Conservation (phyloP, 2,329 filamentous ascomycete species). For the Pseudocercospora eumusae region DNA sequence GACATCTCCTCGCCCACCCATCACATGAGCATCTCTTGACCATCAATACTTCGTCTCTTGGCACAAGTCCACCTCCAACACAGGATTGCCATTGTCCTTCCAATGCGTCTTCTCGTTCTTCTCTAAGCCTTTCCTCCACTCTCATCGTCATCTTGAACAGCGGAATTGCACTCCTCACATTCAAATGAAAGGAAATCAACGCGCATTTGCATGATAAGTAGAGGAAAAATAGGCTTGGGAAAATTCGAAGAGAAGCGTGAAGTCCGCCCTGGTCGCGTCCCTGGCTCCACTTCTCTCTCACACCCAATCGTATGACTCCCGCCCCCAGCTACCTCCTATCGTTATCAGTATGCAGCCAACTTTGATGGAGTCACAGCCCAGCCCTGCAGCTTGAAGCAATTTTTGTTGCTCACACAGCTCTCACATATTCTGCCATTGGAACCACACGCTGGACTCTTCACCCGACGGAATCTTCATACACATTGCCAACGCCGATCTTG, state of each 20-base stretch:
- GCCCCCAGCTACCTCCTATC: not conserved
- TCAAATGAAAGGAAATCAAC: not conserved
- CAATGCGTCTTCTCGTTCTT: too few species aligned
- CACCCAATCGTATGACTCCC: not conserved
- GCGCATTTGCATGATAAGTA: not conserved
- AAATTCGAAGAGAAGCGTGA: not conserved
- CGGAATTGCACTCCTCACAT: not conserved
- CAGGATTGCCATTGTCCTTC: not conserved
- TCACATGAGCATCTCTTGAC: not conserved
- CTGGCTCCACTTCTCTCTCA: not conserved
- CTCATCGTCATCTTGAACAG: not conserved
- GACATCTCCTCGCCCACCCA: not conserved
- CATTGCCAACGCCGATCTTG: conserved; percentile 7
- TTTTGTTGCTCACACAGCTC: not conserved
- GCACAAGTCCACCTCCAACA: not conserved
- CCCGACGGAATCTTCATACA: conserved; percentile 6
- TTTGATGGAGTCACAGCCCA: conserved; percentile 1
- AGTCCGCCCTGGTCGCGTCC: not conserved
- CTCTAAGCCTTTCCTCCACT: not conserved
- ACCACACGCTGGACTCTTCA: conserved; percentile 1
- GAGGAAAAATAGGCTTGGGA: not conserved
- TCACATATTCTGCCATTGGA: not conserved
- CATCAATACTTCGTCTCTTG: not conserved
- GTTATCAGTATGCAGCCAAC: not conserved
- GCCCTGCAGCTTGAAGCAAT: not conserved